Evolutionary conservation across 768 basidiomycete genomes (phyloP).

Genomic region (Calvatia gigantea): DNA sequence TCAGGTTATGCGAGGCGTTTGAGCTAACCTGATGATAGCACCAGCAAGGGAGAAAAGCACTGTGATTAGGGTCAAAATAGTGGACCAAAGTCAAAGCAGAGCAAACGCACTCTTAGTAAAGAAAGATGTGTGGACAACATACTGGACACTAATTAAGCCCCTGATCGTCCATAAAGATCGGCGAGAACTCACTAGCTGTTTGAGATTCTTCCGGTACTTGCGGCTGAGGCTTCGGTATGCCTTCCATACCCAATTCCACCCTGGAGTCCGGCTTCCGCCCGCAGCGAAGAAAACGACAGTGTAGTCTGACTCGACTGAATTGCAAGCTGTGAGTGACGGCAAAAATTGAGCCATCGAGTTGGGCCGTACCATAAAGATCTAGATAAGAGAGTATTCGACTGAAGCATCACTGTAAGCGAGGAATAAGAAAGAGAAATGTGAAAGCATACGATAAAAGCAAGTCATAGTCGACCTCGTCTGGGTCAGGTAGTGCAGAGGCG

Average conservation of each 20-base stretch:
- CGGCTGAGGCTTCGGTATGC: constrained; percentile 77
- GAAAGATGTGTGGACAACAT: constrained; percentile 84
- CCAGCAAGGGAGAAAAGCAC: constrained; percentile 89
- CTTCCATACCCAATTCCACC: constrained; percentile 92
- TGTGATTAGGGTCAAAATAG: constrained; percentile 26
- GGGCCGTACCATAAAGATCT: constrained; percentile 66
- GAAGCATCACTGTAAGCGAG: constrained; percentile 15
- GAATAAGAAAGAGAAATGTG: not conserved
- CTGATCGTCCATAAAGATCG: not conserved
- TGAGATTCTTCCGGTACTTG: constrained; percentile 87
- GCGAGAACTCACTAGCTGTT: constrained; percentile 58
- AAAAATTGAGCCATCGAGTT: not conserved
- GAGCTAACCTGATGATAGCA: constrained; percentile 74
- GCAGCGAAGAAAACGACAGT: constrained; percentile 86
- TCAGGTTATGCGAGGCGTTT: not conserved
- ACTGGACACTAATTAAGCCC: constrained; percentile 41
- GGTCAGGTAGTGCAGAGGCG: constrained; percentile 82
- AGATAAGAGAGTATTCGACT: constrained; percentile 79
- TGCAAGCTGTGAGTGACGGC: not conserved
- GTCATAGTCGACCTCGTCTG: constrained; percentile 73
- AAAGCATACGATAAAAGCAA: constrained; percentile 61
- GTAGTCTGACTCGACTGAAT: constrained; percentile 81
- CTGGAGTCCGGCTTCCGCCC: constrained; percentile 67
- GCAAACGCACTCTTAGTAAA: constrained; percentile 74
- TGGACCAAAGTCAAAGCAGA: not conserved